Percentiles rank a stretch among this genome's conserved stretches.
Conservation (phyloP, 495 filamentous ascomycete genomes). For the Talaromyces stipitatus region DNA sequence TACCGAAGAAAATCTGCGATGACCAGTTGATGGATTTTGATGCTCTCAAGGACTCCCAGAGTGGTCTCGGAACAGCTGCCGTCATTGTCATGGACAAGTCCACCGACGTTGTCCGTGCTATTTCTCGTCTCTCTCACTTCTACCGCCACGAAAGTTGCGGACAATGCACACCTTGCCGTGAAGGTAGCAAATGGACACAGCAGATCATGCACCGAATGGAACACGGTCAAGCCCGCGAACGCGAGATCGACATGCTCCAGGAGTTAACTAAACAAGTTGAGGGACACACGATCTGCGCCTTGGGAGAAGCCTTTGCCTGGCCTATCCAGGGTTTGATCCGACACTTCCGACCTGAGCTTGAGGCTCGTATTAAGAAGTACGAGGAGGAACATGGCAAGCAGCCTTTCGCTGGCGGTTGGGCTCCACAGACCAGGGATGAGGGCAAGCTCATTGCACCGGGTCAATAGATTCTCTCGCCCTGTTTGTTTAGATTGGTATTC, state of each 20-base stretch:
- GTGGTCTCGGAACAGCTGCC: slow-evolving; percentile 93
- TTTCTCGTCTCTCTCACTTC: slow-evolving; percentile 87
- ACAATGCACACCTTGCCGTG: slow-evolving; percentile 96
- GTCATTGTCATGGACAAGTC: slow-evolving; percentile 99
- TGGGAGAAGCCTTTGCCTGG: slow-evolving; percentile 98
- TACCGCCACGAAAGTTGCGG: slow-evolving; percentile 98
- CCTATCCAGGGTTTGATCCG: slow-evolving; percentile 95
- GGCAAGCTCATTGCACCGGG: slow-evolving; percentile 85
- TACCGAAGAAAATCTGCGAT: slow-evolving; percentile 80
- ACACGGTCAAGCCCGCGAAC: slow-evolving; percentile 73
- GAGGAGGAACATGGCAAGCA: slow-evolving; percentile 56
- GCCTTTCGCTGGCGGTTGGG: slow-evolving; percentile 83
- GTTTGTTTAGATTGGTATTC: slow-evolving; percentile 2
- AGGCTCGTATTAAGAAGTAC: slow-evolving; percentile 76
- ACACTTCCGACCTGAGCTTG: slow-evolving; percentile 92
- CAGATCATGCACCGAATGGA: slow-evolving; percentile 97
- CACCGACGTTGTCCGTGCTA: slow-evolving; percentile 88
- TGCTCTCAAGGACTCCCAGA: slow-evolving; percentile 93
- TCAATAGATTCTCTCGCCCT: slow-evolving; percentile 26
- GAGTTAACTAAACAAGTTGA: slow-evolving; percentile 99
- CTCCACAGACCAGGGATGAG: slow-evolving; percentile 62
- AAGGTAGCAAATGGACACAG: slow-evolving; percentile 95
- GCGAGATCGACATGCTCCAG: slow-evolving; percentile 99
- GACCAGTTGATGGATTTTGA: slow-evolving; percentile 99
- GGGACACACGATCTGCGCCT: slow-evolving; percentile 95